Evolutionary conservation across 345 rosid genomes (phyloP).

Genomic region (Nephelium lappaceum): DNA sequence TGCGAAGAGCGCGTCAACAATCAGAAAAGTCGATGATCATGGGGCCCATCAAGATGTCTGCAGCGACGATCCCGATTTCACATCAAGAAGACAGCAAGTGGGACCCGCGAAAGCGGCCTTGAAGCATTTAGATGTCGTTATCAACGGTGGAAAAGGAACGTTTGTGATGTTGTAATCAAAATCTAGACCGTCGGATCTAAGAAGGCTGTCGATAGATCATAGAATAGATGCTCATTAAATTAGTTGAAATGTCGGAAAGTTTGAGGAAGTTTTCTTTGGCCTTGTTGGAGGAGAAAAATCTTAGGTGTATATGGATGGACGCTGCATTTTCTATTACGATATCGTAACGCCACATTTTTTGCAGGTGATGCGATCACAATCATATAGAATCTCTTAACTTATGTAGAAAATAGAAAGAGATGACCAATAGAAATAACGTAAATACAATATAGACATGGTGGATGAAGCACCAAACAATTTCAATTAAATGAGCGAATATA

Average conservation of each 20-base stretch:
- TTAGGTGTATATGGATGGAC: too few species aligned
- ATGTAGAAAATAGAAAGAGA: too few species aligned
- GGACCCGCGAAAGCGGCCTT: not conserved
- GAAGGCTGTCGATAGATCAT: not conserved
- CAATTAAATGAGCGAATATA: too few species aligned
- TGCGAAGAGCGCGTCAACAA: constrained; percentile 6
- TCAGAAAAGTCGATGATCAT: not conserved
- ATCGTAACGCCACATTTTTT: too few species aligned
- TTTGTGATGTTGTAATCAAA: not conserved
- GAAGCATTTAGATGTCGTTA: not conserved
- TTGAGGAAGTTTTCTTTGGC: not conserved
- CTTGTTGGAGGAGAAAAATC: too few species aligned
- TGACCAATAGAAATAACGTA: too few species aligned
- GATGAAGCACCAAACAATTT: too few species aligned
- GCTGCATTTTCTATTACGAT: too few species aligned
- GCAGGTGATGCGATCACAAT: too few species aligned
- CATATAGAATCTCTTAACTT: too few species aligned
- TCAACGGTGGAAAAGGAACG: constrained; percentile 1
- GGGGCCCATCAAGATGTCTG: not conserved
- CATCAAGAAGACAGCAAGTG: not conserved
- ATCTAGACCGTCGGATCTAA: not conserved
- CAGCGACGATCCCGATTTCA: not conserved
- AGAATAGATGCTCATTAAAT: not conserved
- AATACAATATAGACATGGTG: too few species aligned
- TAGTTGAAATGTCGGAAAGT: not conserved